A percentile compares a stretch with the other conserved stretches of the same genome.
Evolutionary conservation across 108 stramenopile species (phyloP).

Genomic region (Parietichytrium sp.): DNA sequence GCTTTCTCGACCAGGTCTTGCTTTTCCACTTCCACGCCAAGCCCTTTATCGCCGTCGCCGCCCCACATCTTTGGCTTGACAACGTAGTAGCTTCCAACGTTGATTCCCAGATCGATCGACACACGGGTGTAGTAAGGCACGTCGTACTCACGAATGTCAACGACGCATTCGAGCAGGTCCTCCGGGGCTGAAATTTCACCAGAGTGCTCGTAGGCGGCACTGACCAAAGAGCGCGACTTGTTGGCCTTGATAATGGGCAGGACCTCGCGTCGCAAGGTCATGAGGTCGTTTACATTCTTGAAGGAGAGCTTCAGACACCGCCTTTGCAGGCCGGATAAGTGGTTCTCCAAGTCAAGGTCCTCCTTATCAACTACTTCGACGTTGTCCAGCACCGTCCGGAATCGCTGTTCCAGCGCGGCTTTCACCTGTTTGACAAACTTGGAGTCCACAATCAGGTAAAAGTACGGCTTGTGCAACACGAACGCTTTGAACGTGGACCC

Average conservation of each 20-base stretch:
- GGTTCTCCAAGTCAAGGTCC: conserved; percentile 69
- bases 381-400: conserved; percentile 46
- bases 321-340: conserved; percentile 61
- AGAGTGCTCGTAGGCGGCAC: not conserved
- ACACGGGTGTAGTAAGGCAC: conserved; percentile 88
- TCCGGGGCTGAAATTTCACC: conserved; percentile 45
- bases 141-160: conserved; percentile 93
- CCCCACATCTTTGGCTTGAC: conserved; percentile 65
- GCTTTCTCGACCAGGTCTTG: conserved; percentile 86
- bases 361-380: conserved; percentile 57
- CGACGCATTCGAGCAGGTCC: conserved; percentile 68
- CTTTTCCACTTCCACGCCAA: conserved; percentile 61
- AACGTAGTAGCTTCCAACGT: conserved; percentile 95
- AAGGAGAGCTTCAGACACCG: conserved; percentile 67
- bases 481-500: conserved; percentile 79
- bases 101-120: conserved; percentile 81
- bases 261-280: conserved; percentile 65
- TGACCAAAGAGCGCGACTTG: not conserved
- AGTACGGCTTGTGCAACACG: conserved; percentile 85
- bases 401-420: conserved; percentile 48
- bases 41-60: not conserved
- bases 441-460: conserved; percentile 69
- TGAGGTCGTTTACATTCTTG: conserved; percentile 68
- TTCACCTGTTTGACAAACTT: not conserved
- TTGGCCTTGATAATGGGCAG: conserved; percentile 55